These are phyloP conservation scores for Begonia masoniana DNA, from an alignment of 306 rosid species.

Conservation along the genomic window DNA sequence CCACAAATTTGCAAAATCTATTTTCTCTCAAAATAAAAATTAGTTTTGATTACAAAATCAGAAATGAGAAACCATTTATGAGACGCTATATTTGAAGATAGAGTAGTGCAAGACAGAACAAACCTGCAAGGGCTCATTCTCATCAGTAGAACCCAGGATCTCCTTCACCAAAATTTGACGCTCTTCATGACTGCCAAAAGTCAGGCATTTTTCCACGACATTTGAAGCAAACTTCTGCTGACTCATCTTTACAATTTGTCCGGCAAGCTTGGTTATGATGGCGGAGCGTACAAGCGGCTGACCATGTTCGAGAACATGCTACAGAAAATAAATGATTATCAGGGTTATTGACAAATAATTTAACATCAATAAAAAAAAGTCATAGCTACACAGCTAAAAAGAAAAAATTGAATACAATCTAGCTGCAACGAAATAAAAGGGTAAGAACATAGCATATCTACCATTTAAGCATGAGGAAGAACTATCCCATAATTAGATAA, in stretches of 20 bases:
- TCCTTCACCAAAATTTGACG: constrained; percentile 81
- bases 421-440: too few species aligned
- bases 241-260: constrained; percentile 96
- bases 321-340: constrained; percentile 12
- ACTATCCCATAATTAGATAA: too few species aligned
- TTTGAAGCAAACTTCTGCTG: constrained; percentile 98
- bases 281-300: constrained; percentile 62
- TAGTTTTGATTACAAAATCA: too few species aligned
- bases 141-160: constrained; percentile 90
- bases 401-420: too few species aligned
- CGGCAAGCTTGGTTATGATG: constrained; percentile 80
- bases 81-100: too few species aligned
- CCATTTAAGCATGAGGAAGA: too few species aligned
- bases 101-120: constrained; percentile 6
- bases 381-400: too few species aligned
- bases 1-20: too few species aligned
- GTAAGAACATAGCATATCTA: too few species aligned
- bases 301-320: constrained; percentile 85
- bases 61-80: too few species aligned
- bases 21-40: too few species aligned
- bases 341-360: background rate
- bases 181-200: constrained; percentile 71
- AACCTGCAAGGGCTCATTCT: constrained; percentile 96
- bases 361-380: background rate
- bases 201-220: constrained; percentile 89